These are phyloP conservation scores for Daldinia eschscholtzii DNA, from an alignment of 2,329 filamentous ascomycete species.

Conservation along the genomic window DNA sequence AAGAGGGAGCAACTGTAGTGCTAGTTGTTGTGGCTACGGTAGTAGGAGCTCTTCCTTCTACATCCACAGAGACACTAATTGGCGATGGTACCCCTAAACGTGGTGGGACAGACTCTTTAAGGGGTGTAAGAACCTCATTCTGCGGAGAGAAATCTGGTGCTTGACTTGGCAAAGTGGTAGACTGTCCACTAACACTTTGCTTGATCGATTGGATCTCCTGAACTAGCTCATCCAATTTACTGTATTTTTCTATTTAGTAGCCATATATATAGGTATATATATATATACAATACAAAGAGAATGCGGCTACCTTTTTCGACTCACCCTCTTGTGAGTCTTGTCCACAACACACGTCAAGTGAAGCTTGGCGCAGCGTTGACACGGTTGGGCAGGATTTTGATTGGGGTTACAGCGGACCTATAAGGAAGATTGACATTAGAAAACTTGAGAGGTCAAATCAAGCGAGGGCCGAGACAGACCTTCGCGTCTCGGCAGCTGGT, in stretches of 20 bases:
- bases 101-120: constrained; percentile 40
- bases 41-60: constrained; percentile 29
- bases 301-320: constrained; percentile 49
- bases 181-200: constrained; percentile 59
- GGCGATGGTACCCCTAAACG: constrained; percentile 44
- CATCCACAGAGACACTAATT: constrained; percentile 32
- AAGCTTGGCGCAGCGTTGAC: constrained; percentile 52
- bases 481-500: constrained; percentile 53
- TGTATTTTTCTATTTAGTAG: constrained; percentile 45
- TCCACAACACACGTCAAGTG: constrained; percentile 51
- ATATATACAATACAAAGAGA: neutral
- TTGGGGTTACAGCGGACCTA: constrained; percentile 54
- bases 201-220: constrained; percentile 68
- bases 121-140: constrained; percentile 33
- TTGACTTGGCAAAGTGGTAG: constrained; percentile 39
- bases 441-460: neutral
- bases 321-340: constrained; percentile 52
- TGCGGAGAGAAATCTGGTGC: constrained; percentile 45
- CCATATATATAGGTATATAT: neutral
- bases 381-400: constrained; percentile 46
- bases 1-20: constrained; percentile 46
- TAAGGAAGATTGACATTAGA: constrained; percentile 6
- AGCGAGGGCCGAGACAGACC: constrained; percentile 37
- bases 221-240: constrained; percentile 68
- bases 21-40: constrained; percentile 15